Base-by-base conservation (phyloP, 1,284 basidiomycete species). In the Rhodotorula sp. region DNA sequence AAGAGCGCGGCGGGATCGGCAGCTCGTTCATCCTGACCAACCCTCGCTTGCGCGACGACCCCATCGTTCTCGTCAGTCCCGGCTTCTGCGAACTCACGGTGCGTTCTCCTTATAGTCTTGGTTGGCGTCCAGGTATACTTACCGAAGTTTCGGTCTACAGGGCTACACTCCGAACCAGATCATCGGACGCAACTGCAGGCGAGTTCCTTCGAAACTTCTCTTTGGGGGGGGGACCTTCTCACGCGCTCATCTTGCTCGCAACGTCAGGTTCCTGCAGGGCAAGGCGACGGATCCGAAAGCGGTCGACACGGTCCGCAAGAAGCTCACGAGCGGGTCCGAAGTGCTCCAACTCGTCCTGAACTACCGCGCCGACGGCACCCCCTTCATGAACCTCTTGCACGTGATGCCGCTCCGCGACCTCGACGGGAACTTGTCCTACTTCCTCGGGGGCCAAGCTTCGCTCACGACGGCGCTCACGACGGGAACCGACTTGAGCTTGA, bases 101-200 rank as follows among this genome's bases (percentile, higher is more conserved):
- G 43, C 54, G 49, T 55, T 34, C 19, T 43, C 26, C 34, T 23
- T 28, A 1, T 18, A 3, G 15, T 19, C 18, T n/a, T 38, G n/a
- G n/a, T n/a, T n/a, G n/a, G n/a, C n/a, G n/a, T n/a, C n/a, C n/a
- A n/a, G n/a, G n/a, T n/a, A n/a, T n/a, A n/a, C n/a, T n/a, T n/a
- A n/a, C n/a, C n/a, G n/a, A n/a, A n/a, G n/a, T n/a, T n/a, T n/a
- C n/a, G 7, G 19, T 4, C 2, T 34, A 45, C 56, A 68, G 67
- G 79, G 79, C 38, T 80, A 80, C 70, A 60, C 64, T 1, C 54
- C 68, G 15, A 43, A 69, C 18, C 69, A 71, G 38, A 78, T 80
- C 60, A 77, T 80, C 21, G 79, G 79, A 2, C 69, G 77, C 49
- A 80, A 79, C 69, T 80, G 79, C 62, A 72, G 78, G 65, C 62